These are phyloP conservation scores for Urochloa ruziziensis DNA, from an alignment of 176 grass and related monocot genomes.

Conservation along the genomic window DNA sequence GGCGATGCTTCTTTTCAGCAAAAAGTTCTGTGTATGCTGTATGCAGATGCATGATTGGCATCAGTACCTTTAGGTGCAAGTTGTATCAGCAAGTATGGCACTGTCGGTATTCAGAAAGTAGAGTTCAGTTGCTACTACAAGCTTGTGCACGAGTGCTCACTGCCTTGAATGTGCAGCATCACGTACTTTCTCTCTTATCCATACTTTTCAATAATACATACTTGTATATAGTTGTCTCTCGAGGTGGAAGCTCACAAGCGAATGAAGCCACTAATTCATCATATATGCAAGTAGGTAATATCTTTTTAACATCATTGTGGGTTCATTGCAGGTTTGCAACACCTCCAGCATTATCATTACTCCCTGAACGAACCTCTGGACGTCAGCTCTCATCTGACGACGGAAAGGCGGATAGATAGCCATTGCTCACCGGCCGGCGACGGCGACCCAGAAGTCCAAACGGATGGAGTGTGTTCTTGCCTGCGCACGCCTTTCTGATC, in stretches of 20 bases:
- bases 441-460: background rate
- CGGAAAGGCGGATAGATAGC: background rate
- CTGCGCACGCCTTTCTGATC: background rate
- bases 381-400: background rate
- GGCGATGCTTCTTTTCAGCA: background rate
- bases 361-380: background rate
- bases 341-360: background rate
- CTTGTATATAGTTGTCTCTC: background rate
- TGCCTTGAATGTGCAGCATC: slow-evolving; percentile 21
- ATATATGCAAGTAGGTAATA: background rate
- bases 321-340: background rate
- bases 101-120: slow-evolving; percentile 14
- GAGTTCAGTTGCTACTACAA: background rate
- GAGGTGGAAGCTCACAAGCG: slow-evolving; percentile 10
- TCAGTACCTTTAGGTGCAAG: slow-evolving; percentile 24
- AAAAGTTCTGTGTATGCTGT: background rate
- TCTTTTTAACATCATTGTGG: slow-evolving; percentile 11
- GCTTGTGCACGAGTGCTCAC: slow-evolving; percentile 19
- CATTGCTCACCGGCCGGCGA: background rate
- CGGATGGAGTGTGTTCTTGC: background rate
- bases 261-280: slow-evolving; percentile 11
- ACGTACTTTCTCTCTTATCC: background rate
- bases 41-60: background rate
- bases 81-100: background rate
- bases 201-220: background rate